Percentiles rank a stretch among this genome's conserved stretches.
Evolutionary conservation across 805 yeast species (phyloP).

Genomic region (Spathaspora girioi): DNA sequence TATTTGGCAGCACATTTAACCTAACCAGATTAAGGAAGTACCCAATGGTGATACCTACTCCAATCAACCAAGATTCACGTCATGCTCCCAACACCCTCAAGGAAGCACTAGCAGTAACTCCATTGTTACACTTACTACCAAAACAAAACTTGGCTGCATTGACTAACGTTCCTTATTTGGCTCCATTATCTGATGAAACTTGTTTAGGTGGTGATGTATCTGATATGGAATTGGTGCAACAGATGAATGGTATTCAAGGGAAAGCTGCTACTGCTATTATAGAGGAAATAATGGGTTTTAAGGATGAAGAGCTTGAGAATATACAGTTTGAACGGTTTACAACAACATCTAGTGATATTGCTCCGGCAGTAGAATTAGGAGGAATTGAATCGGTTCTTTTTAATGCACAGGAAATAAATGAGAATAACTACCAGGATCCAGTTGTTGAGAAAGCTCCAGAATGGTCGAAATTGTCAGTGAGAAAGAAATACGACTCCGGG

Average conservation of each 20-base stretch:
- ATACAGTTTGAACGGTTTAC: constrained; percentile 32
- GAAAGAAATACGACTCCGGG: constrained; percentile 16
- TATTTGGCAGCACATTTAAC: not conserved
- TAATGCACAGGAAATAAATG: not conserved
- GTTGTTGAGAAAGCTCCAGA: not conserved
- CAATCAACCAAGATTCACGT: not conserved
- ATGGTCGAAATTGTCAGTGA: constrained; percentile 17
- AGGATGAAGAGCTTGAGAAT: constrained; percentile 24
- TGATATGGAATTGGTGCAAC: not conserved
- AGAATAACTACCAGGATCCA: not conserved
- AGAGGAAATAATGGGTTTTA: constrained; percentile 17
- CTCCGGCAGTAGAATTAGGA: not conserved
- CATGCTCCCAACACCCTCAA: constrained; percentile 14
- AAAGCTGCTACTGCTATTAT: constrained; percentile 6
- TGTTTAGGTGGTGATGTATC: not conserved
- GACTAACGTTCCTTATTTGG: constrained; percentile 6
- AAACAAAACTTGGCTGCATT: constrained; percentile 21
- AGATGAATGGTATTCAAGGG: not conserved
- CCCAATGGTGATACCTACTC: not conserved
- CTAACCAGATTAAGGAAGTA: too few species aligned
- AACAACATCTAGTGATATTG: not conserved
- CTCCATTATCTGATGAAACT: constrained; percentile 8
- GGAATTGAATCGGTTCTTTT: not conserved
- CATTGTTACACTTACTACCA: constrained; percentile 25
- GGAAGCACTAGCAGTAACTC: constrained; percentile 24